These are phyloP conservation scores for Daldinia caldariorum DNA, from an alignment of 495 filamentous ascomycete genomes.

Conservation along the genomic window DNA sequence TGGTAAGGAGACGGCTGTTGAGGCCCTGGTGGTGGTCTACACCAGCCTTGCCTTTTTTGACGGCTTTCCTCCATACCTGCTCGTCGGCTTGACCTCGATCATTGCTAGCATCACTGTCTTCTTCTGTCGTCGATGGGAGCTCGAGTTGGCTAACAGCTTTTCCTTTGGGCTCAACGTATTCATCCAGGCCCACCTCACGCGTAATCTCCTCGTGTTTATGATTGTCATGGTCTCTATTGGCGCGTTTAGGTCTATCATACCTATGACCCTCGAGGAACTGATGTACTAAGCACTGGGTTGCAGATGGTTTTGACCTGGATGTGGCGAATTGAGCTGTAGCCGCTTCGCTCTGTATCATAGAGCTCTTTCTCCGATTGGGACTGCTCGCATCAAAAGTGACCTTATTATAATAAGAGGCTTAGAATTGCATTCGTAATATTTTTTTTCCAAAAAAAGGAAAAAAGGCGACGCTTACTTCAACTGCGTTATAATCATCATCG, in stretches of 20 bases:
- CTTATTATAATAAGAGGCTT: slow-evolving; percentile 58
- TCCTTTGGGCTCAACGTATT: slow-evolving; percentile 51
- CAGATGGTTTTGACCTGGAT: slow-evolving; percentile 57
- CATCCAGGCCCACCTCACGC: slow-evolving; percentile 43
- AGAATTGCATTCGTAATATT: neutral
- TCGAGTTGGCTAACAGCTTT: slow-evolving; percentile 8
- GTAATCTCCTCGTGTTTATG: slow-evolving; percentile 41
- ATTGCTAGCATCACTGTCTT: slow-evolving; percentile 42
- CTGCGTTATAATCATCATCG: slow-evolving; percentile 54
- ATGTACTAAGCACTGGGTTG: slow-evolving; percentile 82
- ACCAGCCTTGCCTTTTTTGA: slow-evolving; percentile 45
- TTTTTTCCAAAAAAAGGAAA: too few species aligned
- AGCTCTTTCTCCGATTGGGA: slow-evolving; percentile 86
- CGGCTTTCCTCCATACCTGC: slow-evolving; percentile 53
- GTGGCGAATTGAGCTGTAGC: slow-evolving; percentile 53
- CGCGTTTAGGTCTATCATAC: slow-evolving; percentile 17
- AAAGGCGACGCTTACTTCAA: slow-evolving; percentile 51
- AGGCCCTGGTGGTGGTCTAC: slow-evolving; percentile 47
- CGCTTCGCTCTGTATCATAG: slow-evolving; percentile 71
- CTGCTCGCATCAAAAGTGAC: slow-evolving; percentile 77
- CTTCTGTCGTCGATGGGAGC: slow-evolving; percentile 33
- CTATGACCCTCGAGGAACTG: slow-evolving; percentile 72
- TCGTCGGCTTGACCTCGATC: slow-evolving; percentile 57
- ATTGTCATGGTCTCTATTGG: slow-evolving; percentile 29
- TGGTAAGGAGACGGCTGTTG: slow-evolving; percentile 76